Evolutionary conservation across 805 yeast species (phyloP).

Genomic region (Suhomyces faveliae): DNA sequence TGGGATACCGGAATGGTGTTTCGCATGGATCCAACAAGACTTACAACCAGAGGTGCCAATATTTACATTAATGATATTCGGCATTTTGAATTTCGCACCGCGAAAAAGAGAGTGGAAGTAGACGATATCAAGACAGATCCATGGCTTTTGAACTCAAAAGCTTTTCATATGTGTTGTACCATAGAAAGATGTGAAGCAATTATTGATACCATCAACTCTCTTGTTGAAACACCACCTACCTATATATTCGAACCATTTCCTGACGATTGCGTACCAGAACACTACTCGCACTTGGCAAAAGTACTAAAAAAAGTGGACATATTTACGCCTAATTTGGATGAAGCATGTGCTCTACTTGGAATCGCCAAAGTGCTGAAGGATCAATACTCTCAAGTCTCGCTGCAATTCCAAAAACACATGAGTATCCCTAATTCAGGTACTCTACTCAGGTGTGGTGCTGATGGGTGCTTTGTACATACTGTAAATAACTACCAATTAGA

Average conservation of each 20-base stretch:
- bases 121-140: constrained; percentile 48
- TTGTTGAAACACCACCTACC: constrained; percentile 26
- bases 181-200: constrained; percentile 58
- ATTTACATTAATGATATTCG: constrained; percentile 59
- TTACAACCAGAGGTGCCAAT: constrained; percentile 83
- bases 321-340: constrained; percentile 82
- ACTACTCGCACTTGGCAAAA: constrained; percentile 28
- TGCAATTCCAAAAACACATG: constrained; percentile 40
- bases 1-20: constrained; percentile 66
- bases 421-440: constrained; percentile 44
- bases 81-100: constrained; percentile 58
- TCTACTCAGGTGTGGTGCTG: constrained; percentile 72
- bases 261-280: constrained; percentile 58
- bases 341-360: constrained; percentile 67
- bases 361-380: constrained; percentile 16
- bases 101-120: constrained; percentile 58
- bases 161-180: constrained; percentile 75
- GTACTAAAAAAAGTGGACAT: constrained; percentile 51
- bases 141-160: constrained; percentile 34
- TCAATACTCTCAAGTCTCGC: constrained; percentile 29
- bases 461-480: constrained; percentile 59
- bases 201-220: constrained; percentile 22
- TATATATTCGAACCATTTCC: constrained; percentile 89
- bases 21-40: constrained; percentile 50
- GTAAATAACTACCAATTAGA: constrained; percentile 30